A percentile compares a stretch with the other conserved stretches of the same genome.
These are phyloP conservation scores for Saturnispora galanensis DNA, from an alignment of 805 yeast genomes.

Conservation along the genomic window DNA sequence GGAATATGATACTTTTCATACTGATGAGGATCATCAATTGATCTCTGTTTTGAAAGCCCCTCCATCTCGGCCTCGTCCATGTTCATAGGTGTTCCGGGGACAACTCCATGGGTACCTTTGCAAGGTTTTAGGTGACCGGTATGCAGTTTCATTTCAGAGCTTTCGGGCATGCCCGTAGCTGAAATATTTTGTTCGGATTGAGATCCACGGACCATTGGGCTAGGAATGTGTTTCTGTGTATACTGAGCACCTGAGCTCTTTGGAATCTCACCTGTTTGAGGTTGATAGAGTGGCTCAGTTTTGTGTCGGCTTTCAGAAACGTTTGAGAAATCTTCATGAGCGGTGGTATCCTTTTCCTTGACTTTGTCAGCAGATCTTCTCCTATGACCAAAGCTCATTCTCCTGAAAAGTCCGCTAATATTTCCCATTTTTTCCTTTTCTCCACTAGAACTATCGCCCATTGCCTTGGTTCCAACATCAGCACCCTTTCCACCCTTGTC, in stretches of 20 bases:
- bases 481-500: not conserved
- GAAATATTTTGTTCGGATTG: too few relatives aligned
- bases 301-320: too few relatives aligned
- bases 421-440: not conserved
- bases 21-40: not conserved
- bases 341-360: too few relatives aligned
- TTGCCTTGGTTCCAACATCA: too few relatives aligned
- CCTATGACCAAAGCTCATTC: not conserved
- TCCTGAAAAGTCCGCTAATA: slow-evolving; percentile 5
- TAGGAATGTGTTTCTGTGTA: too few relatives aligned
- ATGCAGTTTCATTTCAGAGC: not conserved
- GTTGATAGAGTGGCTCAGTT: too few relatives aligned
- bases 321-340: too few relatives aligned
- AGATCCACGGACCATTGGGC: too few relatives aligned
- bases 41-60: not conserved
- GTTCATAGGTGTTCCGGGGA: not conserved
- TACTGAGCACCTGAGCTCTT: too few relatives aligned
- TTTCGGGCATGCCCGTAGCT: too few relatives aligned
- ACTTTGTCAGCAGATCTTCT: too few relatives aligned
- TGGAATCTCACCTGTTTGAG: too few relatives aligned
- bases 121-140: not conserved
- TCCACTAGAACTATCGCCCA: not conserved
- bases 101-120: not conserved
- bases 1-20: not conserved
- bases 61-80: not conserved